A percentile compares a stretch with the other conserved stretches of the same genome.
phyloP scores from a whole-genome alignment of 2,329 filamentous ascomycete genomes.

The Colletotrichum salicis region DNA sequence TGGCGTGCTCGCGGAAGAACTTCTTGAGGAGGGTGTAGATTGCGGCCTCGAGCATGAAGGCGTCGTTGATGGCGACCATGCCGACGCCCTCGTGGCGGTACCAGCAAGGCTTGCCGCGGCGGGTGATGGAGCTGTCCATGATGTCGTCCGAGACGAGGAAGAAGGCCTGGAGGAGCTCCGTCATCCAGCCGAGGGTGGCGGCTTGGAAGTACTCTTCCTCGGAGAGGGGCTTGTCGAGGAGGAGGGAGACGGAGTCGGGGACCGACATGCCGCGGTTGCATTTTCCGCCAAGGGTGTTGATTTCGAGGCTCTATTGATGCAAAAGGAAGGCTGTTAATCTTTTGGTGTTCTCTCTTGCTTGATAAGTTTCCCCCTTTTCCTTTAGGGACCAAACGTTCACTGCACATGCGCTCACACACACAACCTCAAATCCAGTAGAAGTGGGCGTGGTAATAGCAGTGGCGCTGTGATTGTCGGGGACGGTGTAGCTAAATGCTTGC shows the following conservation, averaged over 20 bases:
- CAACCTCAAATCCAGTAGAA: not conserved
- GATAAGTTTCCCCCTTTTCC: no score
- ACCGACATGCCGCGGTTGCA: slow-evolving; percentile 99
- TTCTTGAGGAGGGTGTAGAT: slow-evolving; percentile 96
- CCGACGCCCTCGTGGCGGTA: slow-evolving; percentile 90
- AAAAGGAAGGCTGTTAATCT: slow-evolving; percentile 1
- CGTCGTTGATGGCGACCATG: slow-evolving; percentile 98
- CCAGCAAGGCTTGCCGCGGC: slow-evolving; percentile 95
- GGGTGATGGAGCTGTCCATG: slow-evolving; percentile 96
- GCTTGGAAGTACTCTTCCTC: slow-evolving; percentile 89
- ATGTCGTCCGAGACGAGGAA: slow-evolving; percentile 99
- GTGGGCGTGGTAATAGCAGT: no score
- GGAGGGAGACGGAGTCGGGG: slow-evolving; percentile 85
- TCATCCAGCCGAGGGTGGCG: slow-evolving; percentile 94
- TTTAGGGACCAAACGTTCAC: no score
- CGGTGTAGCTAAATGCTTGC: slow-evolving; percentile 56
- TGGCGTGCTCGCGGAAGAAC: slow-evolving; percentile 87
- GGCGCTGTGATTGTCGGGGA: not conserved
- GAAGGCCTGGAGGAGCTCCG: slow-evolving; percentile 97
- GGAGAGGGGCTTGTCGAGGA: slow-evolving; percentile 76
- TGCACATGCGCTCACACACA: not conserved
- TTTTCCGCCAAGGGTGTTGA: slow-evolving; percentile 93
- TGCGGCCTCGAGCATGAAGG: slow-evolving; percentile 90
- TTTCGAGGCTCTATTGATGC: slow-evolving; percentile 74
- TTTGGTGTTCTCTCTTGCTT: not conserved